These are phyloP conservation scores for Dioscorea zingiberensis DNA, from an alignment of 106 monocot species.

Conservation along the genomic window DNA sequence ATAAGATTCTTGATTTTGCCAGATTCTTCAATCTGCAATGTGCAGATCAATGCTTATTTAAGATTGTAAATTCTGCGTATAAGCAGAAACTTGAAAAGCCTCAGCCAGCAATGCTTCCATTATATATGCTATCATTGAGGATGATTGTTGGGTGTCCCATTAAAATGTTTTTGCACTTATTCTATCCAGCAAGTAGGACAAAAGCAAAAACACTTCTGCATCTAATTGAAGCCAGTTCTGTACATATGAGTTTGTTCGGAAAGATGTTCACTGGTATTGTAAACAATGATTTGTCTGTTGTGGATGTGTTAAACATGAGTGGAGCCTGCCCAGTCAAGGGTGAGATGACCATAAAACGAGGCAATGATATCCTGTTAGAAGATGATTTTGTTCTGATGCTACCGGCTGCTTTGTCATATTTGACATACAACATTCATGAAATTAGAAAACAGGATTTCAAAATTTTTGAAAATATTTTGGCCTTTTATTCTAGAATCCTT, in stretches of 20 bases:
- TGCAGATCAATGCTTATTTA: conserved; percentile 60
- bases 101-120: conserved; percentile 23
- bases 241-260: conserved; percentile 60
- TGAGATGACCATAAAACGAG: conserved; percentile 4
- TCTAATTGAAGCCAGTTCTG: conserved; percentile 58
- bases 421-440: conserved; percentile 16
- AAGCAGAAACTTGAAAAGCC: conserved; percentile 21
- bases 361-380: conserved; percentile 19
- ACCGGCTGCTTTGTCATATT: conserved; percentile 69
- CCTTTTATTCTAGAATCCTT: conserved; percentile 54
- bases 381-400: conserved; percentile 62
- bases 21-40: conserved; percentile 28
- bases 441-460: conserved; percentile 18
- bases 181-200: conserved; percentile 47
- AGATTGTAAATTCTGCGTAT: conserved; percentile 34
- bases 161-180: conserved; percentile 49
- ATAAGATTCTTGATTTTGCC: conserved; percentile 48
- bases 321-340: conserved; percentile 4
- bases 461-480: conserved; percentile 21
- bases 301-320: conserved; percentile 13
- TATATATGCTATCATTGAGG: conserved; percentile 39
- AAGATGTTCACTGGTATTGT: conserved; percentile 46
- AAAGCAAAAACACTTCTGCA: conserved; percentile 51
- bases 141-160: conserved; percentile 47
- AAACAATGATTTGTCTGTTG: conserved; percentile 21